These are phyloP conservation scores for Diutina pseudorugosa DNA, from an alignment of 1,139 yeast genomes.

Conservation along the genomic window DNA sequence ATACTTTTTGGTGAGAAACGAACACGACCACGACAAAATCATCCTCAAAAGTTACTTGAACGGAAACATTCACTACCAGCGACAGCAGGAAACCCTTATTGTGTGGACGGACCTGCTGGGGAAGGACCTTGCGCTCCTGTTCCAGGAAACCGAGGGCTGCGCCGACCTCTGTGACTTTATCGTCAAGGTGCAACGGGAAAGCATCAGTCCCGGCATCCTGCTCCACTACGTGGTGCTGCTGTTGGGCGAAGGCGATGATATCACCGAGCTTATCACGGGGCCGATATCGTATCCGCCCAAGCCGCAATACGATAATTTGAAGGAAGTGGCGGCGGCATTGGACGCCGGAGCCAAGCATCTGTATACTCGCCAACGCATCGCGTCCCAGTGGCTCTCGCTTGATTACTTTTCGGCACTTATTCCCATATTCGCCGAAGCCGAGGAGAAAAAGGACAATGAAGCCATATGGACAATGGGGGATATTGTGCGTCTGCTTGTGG, in stretches of 20 bases:
- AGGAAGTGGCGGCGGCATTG: conserved; percentile 36
- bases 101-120: conserved; percentile 86
- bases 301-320: conserved; percentile 38
- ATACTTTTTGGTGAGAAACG: conserved; percentile 62
- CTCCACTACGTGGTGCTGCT: conserved; percentile 59
- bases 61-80: conserved; percentile 74
- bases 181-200: conserved; percentile 48
- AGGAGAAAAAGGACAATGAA: conserved; percentile 33
- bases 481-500: conserved; percentile 54
- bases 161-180: conserved; percentile 72
- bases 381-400: conserved; percentile 35
- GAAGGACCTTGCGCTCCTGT: conserved; percentile 77
- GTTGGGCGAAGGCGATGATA: conserved; percentile 24
- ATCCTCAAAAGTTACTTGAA: conserved; percentile 55
- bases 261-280: conserved; percentile 73
- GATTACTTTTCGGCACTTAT: conserved; percentile 44
- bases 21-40: conserved; percentile 44
- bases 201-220: conserved; percentile 55
- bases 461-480: conserved; percentile 58
- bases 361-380: conserved; percentile 40
- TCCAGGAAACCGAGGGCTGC: conserved; percentile 90
- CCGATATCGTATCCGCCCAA: conserved; percentile 58
- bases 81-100: conserved; percentile 88
- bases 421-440: conserved; percentile 42
- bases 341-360: conserved; percentile 48